Evolutionary conservation across 2,329 filamentous ascomycete species (phyloP), one percentile per base, ranked within the genome.

Genomic region (Teratosphaeria nubilosa): DNA sequence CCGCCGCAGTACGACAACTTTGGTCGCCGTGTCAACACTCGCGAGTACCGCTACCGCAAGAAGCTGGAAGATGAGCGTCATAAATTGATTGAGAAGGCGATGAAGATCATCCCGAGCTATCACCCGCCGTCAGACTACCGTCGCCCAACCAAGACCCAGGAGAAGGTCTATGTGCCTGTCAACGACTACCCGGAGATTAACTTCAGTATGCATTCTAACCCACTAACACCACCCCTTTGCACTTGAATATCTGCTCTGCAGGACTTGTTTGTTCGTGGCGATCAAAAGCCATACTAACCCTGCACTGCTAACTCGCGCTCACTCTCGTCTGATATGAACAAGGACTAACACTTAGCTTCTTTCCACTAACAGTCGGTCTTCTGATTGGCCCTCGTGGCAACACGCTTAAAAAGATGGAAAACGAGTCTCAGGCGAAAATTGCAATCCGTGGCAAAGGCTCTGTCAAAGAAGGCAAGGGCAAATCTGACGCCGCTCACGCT

Each of bases 181-280:
- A 99, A 99, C 85, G 94, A 99, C 78, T 99, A 99, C 77, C 94
- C 94, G 82, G 94, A 99, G 78, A 97, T 99, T 86, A 99, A 99
- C 87, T 99, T 99, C 90, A 99, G 94, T 99, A 96, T 92, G 92
- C 92, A 94, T 91, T 87, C 91, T 96, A 96, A 96, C 90, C 91
- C 90, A 91, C 73, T 74, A 73, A 75, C 70, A 78, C 76, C 79
- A 74, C 68, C 70, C 65, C 69, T 66, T 74, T 73, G 25, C 60
- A 64, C 59, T 53, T 55, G 25, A 34, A 57, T 60, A n/a, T 58
- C 57, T 55, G 53, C 59, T 58, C 58, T 62, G 59, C 63, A 62
- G 59, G 41, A 54, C 58, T 52, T 65, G 64, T 68, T 68, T 68
- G 64, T 68, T 68, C 63, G 66, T 65, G 67, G 65, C 65, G 66